Evolutionary conservation across 73 alveolate species (phyloP).

Genomic region (Paramecium pentaurelia): DNA sequence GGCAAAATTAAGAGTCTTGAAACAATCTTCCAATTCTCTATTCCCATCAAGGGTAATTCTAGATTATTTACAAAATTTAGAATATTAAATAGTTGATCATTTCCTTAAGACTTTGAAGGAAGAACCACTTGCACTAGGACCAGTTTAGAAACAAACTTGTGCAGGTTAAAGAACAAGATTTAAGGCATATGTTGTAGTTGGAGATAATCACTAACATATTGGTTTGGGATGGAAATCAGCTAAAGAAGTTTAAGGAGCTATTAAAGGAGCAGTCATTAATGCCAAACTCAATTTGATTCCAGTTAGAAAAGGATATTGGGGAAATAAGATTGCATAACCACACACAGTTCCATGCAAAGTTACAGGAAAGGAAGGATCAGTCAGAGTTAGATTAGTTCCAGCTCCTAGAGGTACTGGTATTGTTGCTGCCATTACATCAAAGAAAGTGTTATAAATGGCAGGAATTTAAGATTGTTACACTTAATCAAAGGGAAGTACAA

Average conservation of each 20-base stretch:
- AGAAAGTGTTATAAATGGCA: slow-evolving; percentile 98
- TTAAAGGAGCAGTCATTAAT: slow-evolving; percentile 98
- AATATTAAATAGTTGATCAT: slow-evolving; percentile 78
- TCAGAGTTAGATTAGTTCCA: slow-evolving; percentile 99
- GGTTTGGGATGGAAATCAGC: slow-evolving; percentile 99
- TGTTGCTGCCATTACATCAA: slow-evolving; percentile 99
- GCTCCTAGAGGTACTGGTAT: slow-evolving; percentile 99
- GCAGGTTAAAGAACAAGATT: slow-evolving; percentile 99
- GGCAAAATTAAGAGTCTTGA: slow-evolving; percentile 95
- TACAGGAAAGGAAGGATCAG: slow-evolving; percentile 99
- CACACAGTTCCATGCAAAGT: slow-evolving; percentile 99
- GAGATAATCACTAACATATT: slow-evolving; percentile 98
- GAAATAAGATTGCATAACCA: slow-evolving; percentile 98
- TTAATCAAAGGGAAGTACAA: slow-evolving; percentile 96
- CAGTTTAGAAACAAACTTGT: slow-evolving; percentile 99
- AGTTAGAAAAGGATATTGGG: slow-evolving; percentile 99
- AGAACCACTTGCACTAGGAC: slow-evolving; percentile 98
- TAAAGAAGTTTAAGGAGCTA: slow-evolving; percentile 98
- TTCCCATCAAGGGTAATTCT: slow-evolving; percentile 99
- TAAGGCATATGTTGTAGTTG: slow-evolving; percentile 99
- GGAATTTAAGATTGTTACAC: slow-evolving; percentile 99
- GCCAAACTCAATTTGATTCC: slow-evolving; percentile 99
- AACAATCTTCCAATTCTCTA: slow-evolving; percentile 98
- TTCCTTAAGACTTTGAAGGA: slow-evolving; percentile 90
- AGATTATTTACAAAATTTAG: slow-evolving; percentile 69